Evolutionary conservation across 345 rosid genomes (phyloP), one percentile per base, ranked within the genome.

Genomic region (Trapa bicornis): DNA sequence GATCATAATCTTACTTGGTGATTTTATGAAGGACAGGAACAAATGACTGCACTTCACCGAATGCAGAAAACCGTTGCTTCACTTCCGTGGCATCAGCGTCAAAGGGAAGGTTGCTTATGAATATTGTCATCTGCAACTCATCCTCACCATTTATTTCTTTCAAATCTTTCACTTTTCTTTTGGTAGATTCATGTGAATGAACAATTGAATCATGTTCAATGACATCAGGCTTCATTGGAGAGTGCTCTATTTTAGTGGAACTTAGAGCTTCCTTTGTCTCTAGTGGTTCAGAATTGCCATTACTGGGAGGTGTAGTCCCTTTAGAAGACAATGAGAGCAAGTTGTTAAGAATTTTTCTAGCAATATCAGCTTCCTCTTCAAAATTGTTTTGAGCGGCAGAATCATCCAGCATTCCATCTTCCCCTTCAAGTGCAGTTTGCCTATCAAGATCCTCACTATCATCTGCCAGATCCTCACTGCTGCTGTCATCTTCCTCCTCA

Each of bases 51-150:
- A 88, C 88, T 74, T 82, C 81, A 68, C 97, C 98, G 80, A 83
- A 90, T 65, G 60, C 83, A 64, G 89, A 70, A 77, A 93, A 93
- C 47, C 90, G 76, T 71, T 86, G 88, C 78, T 73, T 87, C 68
- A 93, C 91, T 76, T 93, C 97, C 65, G 77, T 89, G 65, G 71
- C 75, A 32, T 72, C 84, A 71, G 80, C 74, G 61, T 88, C 97
- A 74, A 86, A 93, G n/a, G 96, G 96, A 72, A 93, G 81, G 80
- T 88, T 90, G 84, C 81, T 83, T 66, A 90, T 79, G 70, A 93
- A 93, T 80, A 90, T 61, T 48, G 95, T 88, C 77, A 82, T 83
- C 70, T 76, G 77, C 68, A 93, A 83, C 74, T 84, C 94, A 1
- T 84, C 98, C 67, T 82, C 86, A 32, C 63, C 73, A 5, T 77